phyloP scores from a whole-genome alignment of 805 yeast species.

The Candida sanyiensis region DNA sequence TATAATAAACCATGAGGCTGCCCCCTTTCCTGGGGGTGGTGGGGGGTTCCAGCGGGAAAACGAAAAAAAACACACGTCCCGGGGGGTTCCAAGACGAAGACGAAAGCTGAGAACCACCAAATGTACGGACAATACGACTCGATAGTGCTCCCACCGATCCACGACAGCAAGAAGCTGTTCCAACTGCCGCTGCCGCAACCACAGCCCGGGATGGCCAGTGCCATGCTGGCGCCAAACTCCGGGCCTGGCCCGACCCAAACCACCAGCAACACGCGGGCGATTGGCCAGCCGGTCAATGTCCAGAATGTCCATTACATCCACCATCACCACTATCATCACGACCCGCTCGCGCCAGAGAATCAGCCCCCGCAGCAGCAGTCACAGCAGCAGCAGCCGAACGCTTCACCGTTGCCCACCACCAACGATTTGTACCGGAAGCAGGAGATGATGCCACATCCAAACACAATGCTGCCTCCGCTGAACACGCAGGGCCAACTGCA shows the following conservation, averaged over 20 bases:
- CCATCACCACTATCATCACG: constrained; percentile 9
- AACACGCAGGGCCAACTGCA: constrained; percentile 5
- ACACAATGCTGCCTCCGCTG: constrained; percentile 10
- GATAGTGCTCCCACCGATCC: constrained; percentile 12
- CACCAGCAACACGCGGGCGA: constrained; percentile 4
- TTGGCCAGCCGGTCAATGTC: constrained; percentile 11
- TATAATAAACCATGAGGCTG: constrained; percentile 1
- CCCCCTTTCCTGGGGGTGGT: too few relatives aligned
- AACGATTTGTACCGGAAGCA: background rate
- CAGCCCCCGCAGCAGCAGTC: too few relatives aligned
- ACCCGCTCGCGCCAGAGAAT: too few relatives aligned
- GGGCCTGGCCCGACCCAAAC: constrained; percentile 8
- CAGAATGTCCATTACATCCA: constrained; percentile 11
- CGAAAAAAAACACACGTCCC: constrained; percentile 5
- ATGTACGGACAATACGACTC: constrained; percentile 11
- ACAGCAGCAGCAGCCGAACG: too few relatives aligned
- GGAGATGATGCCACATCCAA: constrained; percentile 6
- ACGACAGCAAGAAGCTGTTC: constrained; percentile 9
- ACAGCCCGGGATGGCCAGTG: constrained; percentile 4
- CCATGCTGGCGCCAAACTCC: constrained; percentile 3
- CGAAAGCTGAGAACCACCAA: too few relatives aligned
- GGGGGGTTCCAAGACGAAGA: too few relatives aligned
- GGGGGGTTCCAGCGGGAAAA: too few relatives aligned
- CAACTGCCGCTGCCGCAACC: constrained; percentile 9
- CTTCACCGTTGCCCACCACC: background rate